phyloP scores from a whole-genome alignment of 768 basidiomycete species.

The Pleurotus cornucopiae region DNA sequence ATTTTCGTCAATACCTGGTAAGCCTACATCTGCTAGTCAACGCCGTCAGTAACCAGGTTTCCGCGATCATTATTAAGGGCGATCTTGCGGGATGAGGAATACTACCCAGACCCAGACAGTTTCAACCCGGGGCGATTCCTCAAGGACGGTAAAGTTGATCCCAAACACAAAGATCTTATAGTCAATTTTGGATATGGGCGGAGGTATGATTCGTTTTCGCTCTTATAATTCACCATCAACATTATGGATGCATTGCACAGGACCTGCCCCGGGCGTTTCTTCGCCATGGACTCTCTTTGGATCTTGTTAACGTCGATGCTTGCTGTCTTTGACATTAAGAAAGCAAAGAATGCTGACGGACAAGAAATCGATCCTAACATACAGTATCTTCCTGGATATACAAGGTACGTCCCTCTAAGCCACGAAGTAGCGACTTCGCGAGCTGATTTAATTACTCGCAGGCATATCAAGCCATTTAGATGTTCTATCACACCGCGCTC shows the following conservation, averaged over 20 bases:
- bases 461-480: conserved; percentile 22
- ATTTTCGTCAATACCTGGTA: conserved; percentile 65
- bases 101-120: conserved; percentile 44
- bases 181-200: background rate
- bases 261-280: conserved; percentile 38
- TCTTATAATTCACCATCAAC: background rate
- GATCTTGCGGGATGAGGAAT: conserved; percentile 42
- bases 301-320: conserved; percentile 37
- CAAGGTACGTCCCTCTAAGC: conserved; percentile 24
- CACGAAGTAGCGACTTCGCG: background rate
- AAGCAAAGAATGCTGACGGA: conserved; percentile 30
- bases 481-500: conserved; percentile 25
- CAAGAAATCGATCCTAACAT: conserved; percentile 26
- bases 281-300: conserved; percentile 40
- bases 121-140: conserved; percentile 57
- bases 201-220: background rate
- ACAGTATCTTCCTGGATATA: conserved; percentile 27
- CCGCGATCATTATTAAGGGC: conserved; percentile 27
- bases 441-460: background rate
- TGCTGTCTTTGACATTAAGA: conserved; percentile 32
- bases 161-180: background rate
- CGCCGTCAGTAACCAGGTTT: background rate
- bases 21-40: conserved; percentile 1
- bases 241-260: conserved; percentile 16
- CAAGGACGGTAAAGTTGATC: background rate